These are phyloP conservation scores for Phoenix roebelenii DNA, from an alignment of 176 grass and related monocot genomes.

Conservation along the genomic window DNA sequence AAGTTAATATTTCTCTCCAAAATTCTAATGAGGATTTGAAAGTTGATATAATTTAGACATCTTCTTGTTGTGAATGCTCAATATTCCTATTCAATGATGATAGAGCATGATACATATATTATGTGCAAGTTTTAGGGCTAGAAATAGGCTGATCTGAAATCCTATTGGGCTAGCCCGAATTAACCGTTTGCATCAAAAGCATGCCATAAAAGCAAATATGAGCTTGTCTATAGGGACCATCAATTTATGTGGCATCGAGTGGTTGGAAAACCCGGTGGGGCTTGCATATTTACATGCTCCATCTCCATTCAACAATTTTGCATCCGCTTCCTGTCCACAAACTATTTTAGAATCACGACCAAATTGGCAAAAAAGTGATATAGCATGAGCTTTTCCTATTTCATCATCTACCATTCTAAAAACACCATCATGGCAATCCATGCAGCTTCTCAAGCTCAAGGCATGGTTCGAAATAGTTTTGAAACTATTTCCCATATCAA, in stretches of 20 bases:
- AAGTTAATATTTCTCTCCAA: no score
- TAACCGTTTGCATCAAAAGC: background rate
- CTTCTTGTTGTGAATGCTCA: no score
- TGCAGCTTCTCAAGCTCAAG: constrained; percentile 46
- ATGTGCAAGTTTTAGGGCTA: no score
- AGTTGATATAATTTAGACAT: no score
- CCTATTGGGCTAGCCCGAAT: no score
- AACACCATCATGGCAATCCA: constrained; percentile 24
- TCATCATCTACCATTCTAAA: constrained; percentile 32
- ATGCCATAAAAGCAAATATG: background rate
- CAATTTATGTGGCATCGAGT: constrained; percentile 34
- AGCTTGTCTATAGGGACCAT: constrained; percentile 65
- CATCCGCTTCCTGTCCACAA: constrained; percentile 26
- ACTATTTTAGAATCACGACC: constrained; percentile 29
- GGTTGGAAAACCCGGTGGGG: constrained; percentile 32
- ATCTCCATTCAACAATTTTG: constrained; percentile 29
- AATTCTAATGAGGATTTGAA: no score
- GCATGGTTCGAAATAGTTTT: constrained; percentile 21
- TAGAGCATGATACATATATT: no score
- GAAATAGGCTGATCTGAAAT: no score
- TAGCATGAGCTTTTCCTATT: constrained; percentile 18
- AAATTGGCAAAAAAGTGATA: constrained; percentile 34
- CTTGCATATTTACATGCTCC: constrained; percentile 45
- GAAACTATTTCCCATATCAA: constrained; percentile 31
- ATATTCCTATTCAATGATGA: no score